Conservation (phyloP, 768 basidiomycete species). For the Pulveroboletus sp. region DNA sequence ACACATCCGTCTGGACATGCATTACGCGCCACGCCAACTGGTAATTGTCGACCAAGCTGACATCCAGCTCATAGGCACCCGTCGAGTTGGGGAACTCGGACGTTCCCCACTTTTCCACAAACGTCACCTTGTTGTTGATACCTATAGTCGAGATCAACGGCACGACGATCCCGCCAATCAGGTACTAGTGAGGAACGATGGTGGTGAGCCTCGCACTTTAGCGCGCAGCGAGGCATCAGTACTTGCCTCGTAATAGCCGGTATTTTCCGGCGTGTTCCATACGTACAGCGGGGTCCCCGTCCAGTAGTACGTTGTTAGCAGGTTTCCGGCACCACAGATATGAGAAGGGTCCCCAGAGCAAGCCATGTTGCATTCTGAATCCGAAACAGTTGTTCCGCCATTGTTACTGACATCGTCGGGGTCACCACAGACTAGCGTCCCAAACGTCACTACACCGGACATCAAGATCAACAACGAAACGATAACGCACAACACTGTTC, state of each 20-base stretch:
- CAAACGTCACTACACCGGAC: neutral
- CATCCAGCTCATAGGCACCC: slow-evolving; percentile 76
- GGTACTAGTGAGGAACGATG: slow-evolving; percentile 37
- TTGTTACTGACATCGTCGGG: slow-evolving; percentile 45
- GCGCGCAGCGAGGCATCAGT: neutral
- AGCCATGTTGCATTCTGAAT: slow-evolving; percentile 42
- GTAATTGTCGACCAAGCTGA: slow-evolving; percentile 48
- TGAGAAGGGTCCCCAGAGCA: slow-evolving; percentile 73
- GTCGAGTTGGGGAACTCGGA: slow-evolving; percentile 62
- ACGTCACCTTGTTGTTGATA: slow-evolving; percentile 77
- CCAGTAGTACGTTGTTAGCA: slow-evolving; percentile 56
- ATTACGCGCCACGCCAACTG: slow-evolving; percentile 65
- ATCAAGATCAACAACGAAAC: neutral
- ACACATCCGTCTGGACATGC: slow-evolving; percentile 76
- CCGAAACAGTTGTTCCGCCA: slow-evolving; percentile 31
- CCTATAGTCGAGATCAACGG: slow-evolving; percentile 75
- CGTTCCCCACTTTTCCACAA: slow-evolving; percentile 75
- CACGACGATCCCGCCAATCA: slow-evolving; percentile 60
- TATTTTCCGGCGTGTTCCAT: slow-evolving; percentile 67
- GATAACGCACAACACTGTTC: slow-evolving; percentile 67
- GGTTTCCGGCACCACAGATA: slow-evolving; percentile 59
- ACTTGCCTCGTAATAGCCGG: slow-evolving; percentile 67
- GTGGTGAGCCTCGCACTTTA: neutral
- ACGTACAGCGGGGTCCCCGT: slow-evolving; percentile 46
- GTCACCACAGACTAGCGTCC: slow-evolving; percentile 65